phyloP scores from a whole-genome alignment of 441 rosid species.

The Erysimum cheiri region DNA sequence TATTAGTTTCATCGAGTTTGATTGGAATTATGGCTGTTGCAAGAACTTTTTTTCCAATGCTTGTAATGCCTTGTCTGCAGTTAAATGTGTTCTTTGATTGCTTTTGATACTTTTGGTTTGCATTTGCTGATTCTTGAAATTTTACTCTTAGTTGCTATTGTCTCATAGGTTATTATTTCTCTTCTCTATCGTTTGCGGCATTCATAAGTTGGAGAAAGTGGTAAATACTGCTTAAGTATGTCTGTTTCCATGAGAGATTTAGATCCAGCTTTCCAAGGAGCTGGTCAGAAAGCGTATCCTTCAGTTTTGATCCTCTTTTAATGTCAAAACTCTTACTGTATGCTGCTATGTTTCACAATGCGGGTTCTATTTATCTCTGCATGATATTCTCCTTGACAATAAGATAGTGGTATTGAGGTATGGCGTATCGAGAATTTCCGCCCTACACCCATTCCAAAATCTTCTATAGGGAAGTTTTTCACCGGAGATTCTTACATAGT shows the following conservation, averaged over 20 bases:
- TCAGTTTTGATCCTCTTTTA: conserved; percentile 14
- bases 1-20: conserved; percentile 4
- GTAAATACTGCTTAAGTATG: conserved; percentile 51
- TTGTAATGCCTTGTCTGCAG: neutral
- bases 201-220: conserved; percentile 38
- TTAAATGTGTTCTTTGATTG: neutral
- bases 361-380: conserved; percentile 4
- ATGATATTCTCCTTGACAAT: conserved; percentile 56
- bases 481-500: conserved; percentile 91
- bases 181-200: conserved; percentile 21
- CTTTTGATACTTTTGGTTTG: conserved; percentile 18
- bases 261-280: conserved; percentile 95
- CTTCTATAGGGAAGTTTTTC: conserved; percentile 83
- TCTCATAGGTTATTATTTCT: conserved; percentile 27
- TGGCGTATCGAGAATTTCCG: conserved; percentile 92
- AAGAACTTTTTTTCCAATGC: neutral
- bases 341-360: conserved; percentile 13
- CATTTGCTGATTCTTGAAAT: conserved; percentile 9
- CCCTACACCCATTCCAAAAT: conserved; percentile 69
- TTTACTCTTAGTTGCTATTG: conserved; percentile 22
- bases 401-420: conserved; percentile 76
- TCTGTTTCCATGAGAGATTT: conserved; percentile 93
- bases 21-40: neutral
- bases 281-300: conserved; percentile 98
- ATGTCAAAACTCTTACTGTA: neutral